phyloP scores from a whole-genome alignment of 169 alveolate species.

The Eimeria maxima region DNA sequence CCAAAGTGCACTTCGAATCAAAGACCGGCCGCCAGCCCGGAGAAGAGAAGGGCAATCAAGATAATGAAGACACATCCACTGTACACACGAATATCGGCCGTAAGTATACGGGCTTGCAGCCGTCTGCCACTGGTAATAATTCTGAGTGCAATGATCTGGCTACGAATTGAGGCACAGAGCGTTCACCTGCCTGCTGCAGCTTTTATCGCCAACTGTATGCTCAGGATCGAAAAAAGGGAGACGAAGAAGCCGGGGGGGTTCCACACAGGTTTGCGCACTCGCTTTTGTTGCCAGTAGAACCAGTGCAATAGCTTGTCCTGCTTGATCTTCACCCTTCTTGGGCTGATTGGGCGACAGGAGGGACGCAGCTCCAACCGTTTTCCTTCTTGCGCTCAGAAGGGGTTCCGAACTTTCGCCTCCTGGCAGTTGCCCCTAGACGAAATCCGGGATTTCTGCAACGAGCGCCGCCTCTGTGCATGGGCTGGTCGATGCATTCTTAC shows the following conservation, averaged over 20 bases:
- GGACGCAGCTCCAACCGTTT: neutral
- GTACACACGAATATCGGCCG: neutral
- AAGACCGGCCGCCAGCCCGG: neutral
- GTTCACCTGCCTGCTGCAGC: neutral
- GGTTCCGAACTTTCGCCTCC: slow-evolving; percentile 45
- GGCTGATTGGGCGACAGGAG: neutral
- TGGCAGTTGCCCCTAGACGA: slow-evolving; percentile 80
- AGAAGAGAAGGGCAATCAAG: neutral
- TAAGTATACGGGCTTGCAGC: neutral
- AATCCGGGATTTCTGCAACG: slow-evolving; percentile 67
- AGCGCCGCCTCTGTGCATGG: slow-evolving; percentile 74
- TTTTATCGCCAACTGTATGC: neutral
- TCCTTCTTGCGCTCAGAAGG: neutral
- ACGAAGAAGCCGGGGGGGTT: neutral
- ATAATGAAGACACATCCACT: neutral
- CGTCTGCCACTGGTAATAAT: neutral
- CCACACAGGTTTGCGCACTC: neutral
- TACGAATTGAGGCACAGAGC: neutral
- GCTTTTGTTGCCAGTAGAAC: neutral
- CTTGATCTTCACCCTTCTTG: neutral
- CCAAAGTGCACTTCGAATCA: neutral
- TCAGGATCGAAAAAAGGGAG: neutral
- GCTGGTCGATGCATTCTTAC: slow-evolving; percentile 55
- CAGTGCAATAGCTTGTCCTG: neutral
- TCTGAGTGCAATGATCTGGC: neutral